Evolutionary conservation across 495 filamentous ascomycete species (phyloP), one percentile per base, ranked within the genome.

Genomic region (Hamigera avellanea): DNA sequence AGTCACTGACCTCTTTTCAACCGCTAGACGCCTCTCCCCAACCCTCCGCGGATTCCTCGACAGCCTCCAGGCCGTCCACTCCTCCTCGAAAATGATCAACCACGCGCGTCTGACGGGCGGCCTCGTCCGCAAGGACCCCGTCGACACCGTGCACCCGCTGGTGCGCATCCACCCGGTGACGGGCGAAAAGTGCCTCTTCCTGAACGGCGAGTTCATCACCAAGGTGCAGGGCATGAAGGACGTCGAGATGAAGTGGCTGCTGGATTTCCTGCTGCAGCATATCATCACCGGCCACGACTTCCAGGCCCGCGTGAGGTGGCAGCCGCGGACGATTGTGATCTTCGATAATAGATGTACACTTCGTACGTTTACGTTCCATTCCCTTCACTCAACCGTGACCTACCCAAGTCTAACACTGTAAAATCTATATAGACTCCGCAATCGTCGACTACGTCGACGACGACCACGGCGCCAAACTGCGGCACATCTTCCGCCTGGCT

Each of bases 231-330:
- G 84, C 0, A 53, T 88, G 13, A 80, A 80, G 32, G 76, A 80
- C 43, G 54, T 63, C 3, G 73, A 78, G 50, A 61, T 64, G 14
- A 57, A 67, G 33, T 62, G 60, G 48, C 60, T 89, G 13, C 64
- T 91, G 42, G 87, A 91, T 46, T 94, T 93, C 64, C 64, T 95
- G 8, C 91, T 83, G 63, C 77, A 89, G 54, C 87, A 94, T 51
- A 78, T 93, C 26, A 74, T 80, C 3, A 76, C 69, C 16, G 82
- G 87, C 12, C 76, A 80, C 46, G 86, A 94, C 61, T 88, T 91
- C 68, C 88, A 95, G 48, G 78, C 75, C 7, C 69, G 88, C n/a
- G 76, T 95, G 33, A 77, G 80, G 44, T 94, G 86, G 86, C 73
- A 81, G 44, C 71, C 76, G 8, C 72, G 74, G 26, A 91, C 84